Conservation (phyloP, 2,329 filamentous ascomycete species). For the Dothistroma pini region DNA sequence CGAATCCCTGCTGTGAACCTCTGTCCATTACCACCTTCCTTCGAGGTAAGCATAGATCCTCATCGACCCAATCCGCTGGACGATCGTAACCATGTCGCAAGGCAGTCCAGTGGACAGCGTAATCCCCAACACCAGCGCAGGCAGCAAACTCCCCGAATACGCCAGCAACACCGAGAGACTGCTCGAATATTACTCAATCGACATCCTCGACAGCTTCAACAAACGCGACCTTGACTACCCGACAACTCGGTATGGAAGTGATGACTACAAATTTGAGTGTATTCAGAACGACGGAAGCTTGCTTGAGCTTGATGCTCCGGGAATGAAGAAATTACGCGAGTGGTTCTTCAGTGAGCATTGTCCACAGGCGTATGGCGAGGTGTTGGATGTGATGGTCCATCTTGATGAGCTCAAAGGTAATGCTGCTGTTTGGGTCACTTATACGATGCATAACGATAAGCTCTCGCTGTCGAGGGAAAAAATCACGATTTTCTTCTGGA, state of each 20-base stretch:
- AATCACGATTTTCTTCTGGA: conserved; percentile 4
- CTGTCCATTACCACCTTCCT: neutral
- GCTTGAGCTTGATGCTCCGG: neutral
- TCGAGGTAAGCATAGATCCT: neutral
- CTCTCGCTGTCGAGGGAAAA: neutral
- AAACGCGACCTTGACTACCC: neutral
- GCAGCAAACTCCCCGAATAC: neutral
- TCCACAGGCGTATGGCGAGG: neutral
- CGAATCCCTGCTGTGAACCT: neutral
- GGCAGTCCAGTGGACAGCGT: neutral
- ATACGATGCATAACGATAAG: conserved; percentile 2
- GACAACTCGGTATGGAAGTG: neutral
- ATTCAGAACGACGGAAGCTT: neutral
- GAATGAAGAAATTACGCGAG: neutral
- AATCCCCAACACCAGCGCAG: neutral
- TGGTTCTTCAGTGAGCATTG: conserved; percentile 2
- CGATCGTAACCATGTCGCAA: neutral
- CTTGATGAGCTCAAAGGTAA: neutral
- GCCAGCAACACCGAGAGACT: neutral
- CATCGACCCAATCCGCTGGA: neutral
- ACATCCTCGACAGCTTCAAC: conserved; percentile 5
- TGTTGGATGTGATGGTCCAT: neutral
- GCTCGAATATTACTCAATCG: conserved; percentile 7
- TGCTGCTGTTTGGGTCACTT: neutral
- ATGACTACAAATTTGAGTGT: neutral